phyloP scores from a whole-genome alignment of 805 yeast species.

The Yarrowia deformans region DNA sequence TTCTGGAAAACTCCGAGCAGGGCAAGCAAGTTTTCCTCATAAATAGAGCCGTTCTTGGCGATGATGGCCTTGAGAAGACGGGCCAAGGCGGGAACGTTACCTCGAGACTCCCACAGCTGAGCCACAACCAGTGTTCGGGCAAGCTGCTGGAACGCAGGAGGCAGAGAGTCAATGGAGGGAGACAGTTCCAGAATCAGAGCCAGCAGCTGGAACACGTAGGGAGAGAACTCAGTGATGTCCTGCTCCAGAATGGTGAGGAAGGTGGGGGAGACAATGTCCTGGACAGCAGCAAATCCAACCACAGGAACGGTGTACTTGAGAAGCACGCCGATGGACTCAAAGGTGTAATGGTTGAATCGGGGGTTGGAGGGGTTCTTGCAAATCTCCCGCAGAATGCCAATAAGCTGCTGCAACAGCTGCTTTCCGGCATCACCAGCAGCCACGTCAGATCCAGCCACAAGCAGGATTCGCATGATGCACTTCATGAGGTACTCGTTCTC shows the following conservation, averaged over 20 bases:
- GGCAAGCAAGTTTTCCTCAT: constrained; percentile 64
- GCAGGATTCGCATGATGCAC: constrained; percentile 81
- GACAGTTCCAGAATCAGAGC: constrained; percentile 72
- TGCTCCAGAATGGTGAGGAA: constrained; percentile 70
- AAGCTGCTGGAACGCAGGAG: constrained; percentile 68
- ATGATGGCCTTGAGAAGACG: constrained; percentile 76
- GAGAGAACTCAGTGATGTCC: constrained; percentile 93
- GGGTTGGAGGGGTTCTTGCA: constrained; percentile 95
- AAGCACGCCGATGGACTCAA: constrained; percentile 84
- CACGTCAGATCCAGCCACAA: constrained; percentile 57
- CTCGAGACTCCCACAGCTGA: constrained; percentile 89
- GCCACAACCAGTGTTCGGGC: constrained; percentile 87
- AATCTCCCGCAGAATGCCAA: constrained; percentile 72
- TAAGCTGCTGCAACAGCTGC: constrained; percentile 66
- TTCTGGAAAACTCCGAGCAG: constrained; percentile 96
- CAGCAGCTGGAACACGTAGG: constrained; percentile 90
- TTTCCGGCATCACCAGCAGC: constrained; percentile 54
- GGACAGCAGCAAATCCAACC: constrained; percentile 53
- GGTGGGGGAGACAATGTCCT: constrained; percentile 67
- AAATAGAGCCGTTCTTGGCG: constrained; percentile 52
- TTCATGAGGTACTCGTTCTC: constrained; percentile 95
- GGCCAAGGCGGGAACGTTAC: constrained; percentile 92
- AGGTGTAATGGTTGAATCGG: constrained; percentile 84
- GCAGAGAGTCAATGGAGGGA: constrained; percentile 61
- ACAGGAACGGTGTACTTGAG: constrained; percentile 59